Percentiles rank a stretch among this genome's conserved stretches.
phyloP scores from a whole-genome alignment of 768 basidiomycete species.

The Mycena pura region DNA sequence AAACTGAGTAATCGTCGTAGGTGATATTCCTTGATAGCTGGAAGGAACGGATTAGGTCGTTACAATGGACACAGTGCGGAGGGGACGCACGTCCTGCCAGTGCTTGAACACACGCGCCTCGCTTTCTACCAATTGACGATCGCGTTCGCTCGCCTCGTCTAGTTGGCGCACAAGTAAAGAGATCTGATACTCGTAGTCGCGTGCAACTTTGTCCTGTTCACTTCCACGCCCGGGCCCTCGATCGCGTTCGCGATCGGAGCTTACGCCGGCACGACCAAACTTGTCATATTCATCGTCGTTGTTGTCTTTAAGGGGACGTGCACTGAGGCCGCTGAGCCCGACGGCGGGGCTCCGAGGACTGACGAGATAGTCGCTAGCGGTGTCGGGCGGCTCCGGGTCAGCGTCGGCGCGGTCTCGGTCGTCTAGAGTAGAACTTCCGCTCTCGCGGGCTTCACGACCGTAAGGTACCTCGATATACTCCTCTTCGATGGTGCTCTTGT shows the following conservation, averaged over 20 bases:
- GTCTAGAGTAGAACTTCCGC: conserved; percentile 61
- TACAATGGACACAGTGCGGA: no score
- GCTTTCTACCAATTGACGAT: conserved; percentile 57
- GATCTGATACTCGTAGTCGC: conserved; percentile 90
- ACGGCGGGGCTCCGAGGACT: conserved; percentile 57
- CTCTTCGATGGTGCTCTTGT: conserved; percentile 94
- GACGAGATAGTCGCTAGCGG: conserved; percentile 59
- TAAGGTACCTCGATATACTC: conserved; percentile 97
- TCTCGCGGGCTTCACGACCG: conserved; percentile 73
- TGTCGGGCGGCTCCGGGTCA: conserved; percentile 52
- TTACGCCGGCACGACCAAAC: conserved; percentile 51
- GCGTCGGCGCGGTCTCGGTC: conserved; percentile 54
- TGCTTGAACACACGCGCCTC: conserved; percentile 66
- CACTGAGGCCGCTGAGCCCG: conserved; percentile 71
- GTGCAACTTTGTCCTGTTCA: conserved; percentile 74
- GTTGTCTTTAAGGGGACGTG: conserved; percentile 56
- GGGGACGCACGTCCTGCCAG: no score
- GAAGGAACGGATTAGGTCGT: no score
- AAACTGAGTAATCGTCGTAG: no score
- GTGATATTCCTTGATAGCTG: no score
- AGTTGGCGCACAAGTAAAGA: conserved; percentile 73
- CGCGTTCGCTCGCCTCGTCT: conserved; percentile 62
- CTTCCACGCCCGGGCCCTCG: conserved; percentile 61
- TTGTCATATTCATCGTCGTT: conserved; percentile 63
- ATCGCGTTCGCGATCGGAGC: conserved; percentile 39